These are phyloP conservation scores for Myriosclerotinia curreyana DNA, from an alignment of 2,329 filamentous ascomycete genomes.

Conservation along the genomic window DNA sequence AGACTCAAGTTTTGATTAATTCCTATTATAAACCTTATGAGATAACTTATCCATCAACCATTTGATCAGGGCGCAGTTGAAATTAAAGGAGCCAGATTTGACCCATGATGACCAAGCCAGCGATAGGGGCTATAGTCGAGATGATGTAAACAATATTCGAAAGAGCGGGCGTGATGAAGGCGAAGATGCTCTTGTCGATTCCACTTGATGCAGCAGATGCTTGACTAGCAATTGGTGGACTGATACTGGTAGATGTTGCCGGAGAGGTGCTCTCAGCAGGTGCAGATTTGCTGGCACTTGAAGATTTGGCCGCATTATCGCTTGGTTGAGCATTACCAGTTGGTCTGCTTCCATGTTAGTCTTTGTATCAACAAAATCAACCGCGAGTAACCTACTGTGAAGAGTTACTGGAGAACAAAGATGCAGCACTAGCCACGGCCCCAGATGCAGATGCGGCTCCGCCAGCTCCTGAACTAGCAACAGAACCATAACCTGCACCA, in stretches of 20 bases:
- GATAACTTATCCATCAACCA: background rate
- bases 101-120: conserved; percentile 13
- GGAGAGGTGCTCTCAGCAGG: conserved; percentile 18
- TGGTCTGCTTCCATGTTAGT: conserved; percentile 2
- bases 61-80: background rate
- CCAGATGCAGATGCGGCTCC: conserved; percentile 9
- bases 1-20: conserved; percentile 5
- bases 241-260: conserved; percentile 3
- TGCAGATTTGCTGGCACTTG: conserved; percentile 13
- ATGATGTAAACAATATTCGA: conserved; percentile 13
- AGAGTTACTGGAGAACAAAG: conserved; percentile 10
- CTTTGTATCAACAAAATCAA: background rate
- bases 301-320: conserved; percentile 4
- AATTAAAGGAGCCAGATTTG: conserved; percentile 19
- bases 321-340: conserved; percentile 16
- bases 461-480: background rate
- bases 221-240: conserved; percentile 20
- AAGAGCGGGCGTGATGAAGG: conserved; percentile 2
- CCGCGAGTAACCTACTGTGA: conserved; percentile 1
- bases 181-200: conserved; percentile 15
- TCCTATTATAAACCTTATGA: conserved; percentile 1
- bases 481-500: background rate
- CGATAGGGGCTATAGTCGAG: conserved; percentile 12
- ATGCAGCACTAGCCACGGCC: conserved; percentile 17
- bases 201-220: conserved; percentile 19